Evolutionary conservation across 208 protist species (phyloP).

Genomic region (Porcisia hertigi): DNA sequence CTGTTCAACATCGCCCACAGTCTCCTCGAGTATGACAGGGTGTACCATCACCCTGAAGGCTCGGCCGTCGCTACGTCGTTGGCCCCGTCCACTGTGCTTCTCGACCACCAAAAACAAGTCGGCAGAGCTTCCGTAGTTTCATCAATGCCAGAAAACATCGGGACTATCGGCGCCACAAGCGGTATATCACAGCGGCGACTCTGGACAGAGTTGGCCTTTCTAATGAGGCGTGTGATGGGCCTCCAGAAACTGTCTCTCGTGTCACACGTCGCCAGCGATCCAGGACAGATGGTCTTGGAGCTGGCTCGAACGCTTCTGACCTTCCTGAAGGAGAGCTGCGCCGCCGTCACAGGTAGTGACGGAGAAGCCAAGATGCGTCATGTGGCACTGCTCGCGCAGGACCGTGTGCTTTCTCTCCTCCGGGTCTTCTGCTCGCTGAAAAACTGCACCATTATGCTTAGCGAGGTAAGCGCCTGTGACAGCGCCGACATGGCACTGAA

Average conservation of each 20-base stretch:
- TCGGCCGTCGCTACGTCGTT: slow-evolving; percentile 1
- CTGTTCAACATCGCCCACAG: slow-evolving; percentile 54
- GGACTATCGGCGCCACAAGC: background rate
- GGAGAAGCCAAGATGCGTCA: slow-evolving; percentile 32
- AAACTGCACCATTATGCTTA: slow-evolving; percentile 51
- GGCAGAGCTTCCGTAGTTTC: background rate
- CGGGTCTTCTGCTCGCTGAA: slow-evolving; percentile 49
- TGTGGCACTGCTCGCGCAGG: slow-evolving; percentile 33
- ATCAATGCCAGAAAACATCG: background rate
- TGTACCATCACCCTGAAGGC: background rate
- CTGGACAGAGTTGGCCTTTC: slow-evolving; percentile 68
- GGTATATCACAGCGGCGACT: slow-evolving; percentile 37
- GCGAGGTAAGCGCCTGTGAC: slow-evolving; percentile 18
- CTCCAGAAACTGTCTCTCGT: slow-evolving; percentile 60
- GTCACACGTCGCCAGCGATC: slow-evolving; percentile 53
- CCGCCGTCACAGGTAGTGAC: background rate
- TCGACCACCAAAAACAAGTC: slow-evolving; percentile 22
- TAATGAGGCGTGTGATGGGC: slow-evolving; percentile 65
- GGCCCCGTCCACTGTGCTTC: slow-evolving; percentile 28
- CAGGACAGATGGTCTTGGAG: slow-evolving; percentile 23
- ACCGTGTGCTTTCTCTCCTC: slow-evolving; percentile 65
- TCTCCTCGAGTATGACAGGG: slow-evolving; percentile 34
- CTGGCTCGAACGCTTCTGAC: slow-evolving; percentile 49
- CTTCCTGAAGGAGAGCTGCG: slow-evolving; percentile 43
- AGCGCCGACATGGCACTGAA: slow-evolving; percentile 2